Evolutionary conservation across 2,329 filamentous ascomycete species (phyloP).

Genomic region (Chrysoporthe austroafricana): DNA sequence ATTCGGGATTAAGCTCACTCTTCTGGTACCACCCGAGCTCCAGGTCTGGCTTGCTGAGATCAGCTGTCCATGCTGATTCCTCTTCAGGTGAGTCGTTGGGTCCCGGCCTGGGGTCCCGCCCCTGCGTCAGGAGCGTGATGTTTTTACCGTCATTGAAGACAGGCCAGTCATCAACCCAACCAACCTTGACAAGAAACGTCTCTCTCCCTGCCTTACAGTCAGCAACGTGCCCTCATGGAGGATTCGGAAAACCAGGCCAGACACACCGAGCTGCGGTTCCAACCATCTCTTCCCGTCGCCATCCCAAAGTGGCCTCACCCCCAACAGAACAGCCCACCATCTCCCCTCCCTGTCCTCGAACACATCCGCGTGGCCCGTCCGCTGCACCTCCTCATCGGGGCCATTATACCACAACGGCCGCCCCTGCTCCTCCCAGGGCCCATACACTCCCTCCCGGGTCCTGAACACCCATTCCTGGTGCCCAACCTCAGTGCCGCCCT

Average conservation of each 20-base stretch:
- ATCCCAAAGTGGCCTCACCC: constrained; percentile 43
- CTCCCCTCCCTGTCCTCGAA: constrained; percentile 48
- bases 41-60: constrained; percentile 39
- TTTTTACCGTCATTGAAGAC: constrained; percentile 52
- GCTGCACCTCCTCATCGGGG: constrained; percentile 51
- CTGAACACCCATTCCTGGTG: constrained; percentile 58
- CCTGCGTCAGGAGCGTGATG: constrained; percentile 44
- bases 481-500: constrained; percentile 49
- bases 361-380: constrained; percentile 54
- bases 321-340: constrained; percentile 54
- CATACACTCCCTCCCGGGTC: constrained; percentile 46
- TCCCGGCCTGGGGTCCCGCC: constrained; percentile 32
- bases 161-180: constrained; percentile 57
- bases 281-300: constrained; percentile 36
- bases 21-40: constrained; percentile 46
- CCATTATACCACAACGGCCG: constrained; percentile 53
- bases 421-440: constrained; percentile 53
- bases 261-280: constrained; percentile 47
- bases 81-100: constrained; percentile 37
- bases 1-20: constrained; percentile 31
- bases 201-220: constrained; percentile 45
- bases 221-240: neutral
- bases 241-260: neutral
- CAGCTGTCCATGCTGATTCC: constrained; percentile 35
- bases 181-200: constrained; percentile 53